These are phyloP conservation scores for Tripterygium wilfordii DNA, from an alignment of 177 flowering plant genomes.

Conservation along the genomic window DNA sequence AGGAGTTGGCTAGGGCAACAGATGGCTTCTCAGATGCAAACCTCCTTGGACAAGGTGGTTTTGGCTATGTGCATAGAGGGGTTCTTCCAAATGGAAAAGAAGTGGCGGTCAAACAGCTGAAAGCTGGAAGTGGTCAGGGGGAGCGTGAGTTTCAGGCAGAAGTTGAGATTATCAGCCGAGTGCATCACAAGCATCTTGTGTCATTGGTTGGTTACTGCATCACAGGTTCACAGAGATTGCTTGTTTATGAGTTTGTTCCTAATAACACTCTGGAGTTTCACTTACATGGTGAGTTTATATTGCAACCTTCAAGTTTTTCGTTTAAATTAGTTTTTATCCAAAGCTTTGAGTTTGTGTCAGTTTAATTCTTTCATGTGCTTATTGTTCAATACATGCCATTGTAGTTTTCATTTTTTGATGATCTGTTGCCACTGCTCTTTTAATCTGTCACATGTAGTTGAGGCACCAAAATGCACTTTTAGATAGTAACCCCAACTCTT, in stretches of 20 bases:
- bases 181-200: conserved; percentile 55
- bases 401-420: no score
- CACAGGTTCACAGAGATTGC: conserved; percentile 37
- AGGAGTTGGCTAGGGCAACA: conserved; percentile 48
- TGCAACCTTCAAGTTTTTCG: no score
- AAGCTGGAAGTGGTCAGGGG: conserved; percentile 54
- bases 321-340: no score
- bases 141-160: conserved; percentile 60
- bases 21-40: conserved; percentile 54
- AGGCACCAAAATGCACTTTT: no score
- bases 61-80: conserved; percentile 54
- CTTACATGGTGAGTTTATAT: conserved; percentile 36
- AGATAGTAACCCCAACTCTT: no score
- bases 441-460: no score
- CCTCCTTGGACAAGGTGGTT: conserved; percentile 59
- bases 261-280: conserved; percentile 56
- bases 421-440: no score
- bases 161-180: conserved; percentile 54
- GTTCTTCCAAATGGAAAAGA: conserved; percentile 53
- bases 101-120: conserved; percentile 48
- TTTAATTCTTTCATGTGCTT: no score
- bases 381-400: no score
- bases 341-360: no score
- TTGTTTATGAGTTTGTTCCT: conserved; percentile 54
- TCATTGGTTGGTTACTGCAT: conserved; percentile 52